Evolutionary conservation across 2,329 filamentous ascomycete species (phyloP).

Genomic region (Fusarium bulbicola): DNA sequence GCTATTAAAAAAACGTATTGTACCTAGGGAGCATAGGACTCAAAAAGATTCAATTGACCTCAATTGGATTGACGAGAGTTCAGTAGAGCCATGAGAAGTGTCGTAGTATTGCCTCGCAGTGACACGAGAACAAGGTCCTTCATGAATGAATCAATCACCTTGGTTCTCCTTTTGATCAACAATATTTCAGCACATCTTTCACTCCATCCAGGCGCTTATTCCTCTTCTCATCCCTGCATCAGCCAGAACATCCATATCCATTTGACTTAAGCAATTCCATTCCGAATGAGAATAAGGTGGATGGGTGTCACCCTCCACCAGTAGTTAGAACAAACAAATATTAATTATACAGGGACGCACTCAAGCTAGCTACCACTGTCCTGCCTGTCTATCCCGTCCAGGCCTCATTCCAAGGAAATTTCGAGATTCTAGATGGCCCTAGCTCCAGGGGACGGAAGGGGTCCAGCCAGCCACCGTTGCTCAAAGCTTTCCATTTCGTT

Average conservation of each 20-base stretch:
- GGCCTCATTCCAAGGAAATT: slow-evolving; percentile 23
- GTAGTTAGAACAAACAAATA: not conserved
- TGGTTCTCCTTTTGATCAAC: not conserved
- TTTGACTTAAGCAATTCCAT: not conserved
- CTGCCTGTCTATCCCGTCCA: not conserved
- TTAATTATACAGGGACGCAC: not conserved
- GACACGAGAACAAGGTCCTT: not conserved
- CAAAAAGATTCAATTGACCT: not conserved
- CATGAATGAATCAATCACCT: not conserved
- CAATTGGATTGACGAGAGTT: not conserved
- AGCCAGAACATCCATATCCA: not conserved
- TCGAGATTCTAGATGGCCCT: slow-evolving; percentile 20
- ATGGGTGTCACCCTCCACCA: slow-evolving; percentile 26
- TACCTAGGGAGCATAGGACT: no score
- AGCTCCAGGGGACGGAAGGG: slow-evolving; percentile 28
- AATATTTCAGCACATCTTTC: not conserved
- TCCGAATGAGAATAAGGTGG: slow-evolving; percentile 27
- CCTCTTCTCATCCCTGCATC: slow-evolving; percentile 1
- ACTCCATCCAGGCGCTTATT: not conserved
- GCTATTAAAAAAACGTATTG: not conserved
- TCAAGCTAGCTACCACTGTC: not conserved
- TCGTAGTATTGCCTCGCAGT: not conserved
- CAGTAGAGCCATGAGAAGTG: not conserved
- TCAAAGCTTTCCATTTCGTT: slow-evolving; percentile 33
- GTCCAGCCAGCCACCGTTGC: slow-evolving; percentile 28